A percentile compares a stretch with the other conserved stretches of the same genome.
phyloP scores from a whole-genome alignment of 2,329 filamentous ascomycete species.

The Nemania sp. region DNA sequence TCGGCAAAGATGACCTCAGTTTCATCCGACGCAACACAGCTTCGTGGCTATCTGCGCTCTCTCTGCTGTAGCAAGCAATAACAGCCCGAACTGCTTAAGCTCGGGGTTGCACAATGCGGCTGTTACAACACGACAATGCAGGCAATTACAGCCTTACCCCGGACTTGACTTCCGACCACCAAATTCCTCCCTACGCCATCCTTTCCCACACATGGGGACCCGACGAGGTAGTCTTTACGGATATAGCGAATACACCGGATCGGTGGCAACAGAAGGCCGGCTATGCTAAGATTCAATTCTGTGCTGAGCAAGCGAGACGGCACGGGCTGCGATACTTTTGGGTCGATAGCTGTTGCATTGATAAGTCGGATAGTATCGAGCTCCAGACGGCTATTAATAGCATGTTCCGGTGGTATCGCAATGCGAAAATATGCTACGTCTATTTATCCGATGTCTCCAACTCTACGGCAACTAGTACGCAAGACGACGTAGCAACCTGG shows the following conservation, averaged over 20 bases:
- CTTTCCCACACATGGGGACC: slow-evolving; percentile 38
- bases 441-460: slow-evolving; percentile 39
- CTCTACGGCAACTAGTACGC: background rate
- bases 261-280: slow-evolving; percentile 30
- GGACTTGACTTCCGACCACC: slow-evolving; percentile 14
- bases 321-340: slow-evolving; percentile 28
- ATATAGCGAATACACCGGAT: slow-evolving; percentile 26
- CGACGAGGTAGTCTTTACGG: slow-evolving; percentile 34
- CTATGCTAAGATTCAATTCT: slow-evolving; percentile 38
- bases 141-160: slow-evolving; percentile 15
- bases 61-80: background rate
- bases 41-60: slow-evolving; percentile 8
- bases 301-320: slow-evolving; percentile 33
- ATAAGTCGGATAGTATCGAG: slow-evolving; percentile 34
- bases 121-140: slow-evolving; percentile 14
- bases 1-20: background rate
- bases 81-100: slow-evolving; percentile 1
- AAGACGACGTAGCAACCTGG: background rate
- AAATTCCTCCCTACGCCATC: slow-evolving; percentile 39
- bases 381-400: slow-evolving; percentile 35
- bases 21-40: slow-evolving; percentile 5
- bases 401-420: slow-evolving; percentile 40
- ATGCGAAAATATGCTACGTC: slow-evolving; percentile 38
- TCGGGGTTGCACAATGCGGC: slow-evolving; percentile 10
- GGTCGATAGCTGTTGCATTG: slow-evolving; percentile 30